Evolutionary conservation across 306 rosid species (phyloP).

Genomic region (Vicia sativa): DNA sequence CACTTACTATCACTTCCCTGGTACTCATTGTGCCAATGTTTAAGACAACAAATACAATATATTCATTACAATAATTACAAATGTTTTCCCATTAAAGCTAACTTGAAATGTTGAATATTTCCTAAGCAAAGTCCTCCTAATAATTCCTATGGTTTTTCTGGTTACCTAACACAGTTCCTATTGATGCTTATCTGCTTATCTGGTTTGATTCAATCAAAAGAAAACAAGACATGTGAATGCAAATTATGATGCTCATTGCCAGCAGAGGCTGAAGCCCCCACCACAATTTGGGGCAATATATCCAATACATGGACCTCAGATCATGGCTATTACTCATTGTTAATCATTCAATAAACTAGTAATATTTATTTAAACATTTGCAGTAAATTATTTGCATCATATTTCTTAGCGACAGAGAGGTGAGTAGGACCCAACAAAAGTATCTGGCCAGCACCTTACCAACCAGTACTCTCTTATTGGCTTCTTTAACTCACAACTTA

Average conservation of each 20-base stretch:
- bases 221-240: conserved; percentile 43
- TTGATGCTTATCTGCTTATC: conserved; percentile 35
- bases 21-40: neutral
- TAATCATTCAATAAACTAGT: neutral
- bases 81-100: conserved; percentile 36
- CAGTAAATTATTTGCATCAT: neutral
- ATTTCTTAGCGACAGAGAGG: neutral
- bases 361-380: neutral
- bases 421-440: conserved; percentile 24
- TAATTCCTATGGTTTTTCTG: conserved; percentile 8
- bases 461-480: conserved; percentile 15
- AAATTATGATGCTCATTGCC: conserved; percentile 51
- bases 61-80: conserved; percentile 30
- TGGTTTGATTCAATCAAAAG: conserved; percentile 34
- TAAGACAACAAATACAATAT: neutral
- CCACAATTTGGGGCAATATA: conserved; percentile 13
- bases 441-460: conserved; percentile 34
- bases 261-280: conserved; percentile 39
- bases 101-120: conserved; percentile 39
- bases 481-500: conserved; percentile 29
- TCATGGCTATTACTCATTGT: neutral
- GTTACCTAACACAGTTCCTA: neutral
- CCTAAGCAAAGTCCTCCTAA: conserved; percentile 35
- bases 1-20: too few relatives aligned
- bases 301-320: neutral